phyloP scores from a whole-genome alignment of 2,329 filamentous ascomycete species.

The Ceratocystis cubensis region DNA sequence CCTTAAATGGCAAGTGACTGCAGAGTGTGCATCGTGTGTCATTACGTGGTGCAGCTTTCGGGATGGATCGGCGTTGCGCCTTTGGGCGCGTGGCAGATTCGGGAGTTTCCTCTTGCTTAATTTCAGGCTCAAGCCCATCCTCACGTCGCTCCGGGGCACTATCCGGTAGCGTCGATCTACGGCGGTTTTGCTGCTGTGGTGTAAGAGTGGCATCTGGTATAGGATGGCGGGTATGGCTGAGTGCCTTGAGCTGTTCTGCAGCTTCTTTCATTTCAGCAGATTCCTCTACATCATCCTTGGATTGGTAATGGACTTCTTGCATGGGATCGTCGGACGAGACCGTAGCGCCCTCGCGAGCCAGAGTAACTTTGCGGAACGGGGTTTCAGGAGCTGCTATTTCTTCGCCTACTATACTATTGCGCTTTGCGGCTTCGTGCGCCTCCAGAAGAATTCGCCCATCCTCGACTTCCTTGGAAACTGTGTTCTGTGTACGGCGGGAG shows the following conservation, averaged over 20 bases:
- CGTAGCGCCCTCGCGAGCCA: constrained; percentile 10
- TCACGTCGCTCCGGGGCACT: constrained; percentile 28
- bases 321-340: constrained; percentile 11
- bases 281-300: constrained; percentile 38
- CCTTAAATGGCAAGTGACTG: constrained; percentile 53
- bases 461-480: constrained; percentile 42
- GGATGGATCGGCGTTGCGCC: constrained; percentile 36
- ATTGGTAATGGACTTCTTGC: constrained; percentile 17
- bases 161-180: constrained; percentile 30
- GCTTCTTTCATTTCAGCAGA: constrained; percentile 59
- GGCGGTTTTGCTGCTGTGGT: constrained; percentile 17
- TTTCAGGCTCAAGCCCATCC: constrained; percentile 31
- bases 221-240: constrained; percentile 47
- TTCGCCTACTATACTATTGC: constrained; percentile 15
- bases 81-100: constrained; percentile 28
- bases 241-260: constrained; percentile 52
- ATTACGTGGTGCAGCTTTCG: constrained; percentile 40
- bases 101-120: constrained; percentile 25
- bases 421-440: constrained; percentile 35
- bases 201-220: constrained; percentile 30
- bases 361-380: constrained; percentile 6
- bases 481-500: constrained; percentile 21
- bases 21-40: constrained; percentile 50
- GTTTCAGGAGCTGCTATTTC: constrained; percentile 14
- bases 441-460: constrained; percentile 46